These are phyloP conservation scores for Penstemon eatonii DNA, from an alignment of 257 asterid genomes.

Conservation along the genomic window DNA sequence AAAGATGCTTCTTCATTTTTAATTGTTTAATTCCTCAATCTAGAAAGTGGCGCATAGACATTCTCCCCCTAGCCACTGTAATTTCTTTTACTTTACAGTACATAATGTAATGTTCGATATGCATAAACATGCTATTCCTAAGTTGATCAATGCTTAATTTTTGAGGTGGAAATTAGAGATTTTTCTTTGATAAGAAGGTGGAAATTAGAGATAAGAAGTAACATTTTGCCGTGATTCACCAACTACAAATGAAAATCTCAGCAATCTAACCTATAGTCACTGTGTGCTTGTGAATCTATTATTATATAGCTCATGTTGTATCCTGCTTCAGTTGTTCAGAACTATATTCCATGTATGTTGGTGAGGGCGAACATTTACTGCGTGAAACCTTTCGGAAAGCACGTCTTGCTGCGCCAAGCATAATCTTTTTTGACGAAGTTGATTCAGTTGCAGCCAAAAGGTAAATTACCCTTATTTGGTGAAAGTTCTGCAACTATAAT, in stretches of 20 bases:
- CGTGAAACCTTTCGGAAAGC: conserved; percentile 90
- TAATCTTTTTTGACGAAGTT: conserved; percentile 91
- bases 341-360: conserved; percentile 87
- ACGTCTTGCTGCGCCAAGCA: conserved; percentile 96
- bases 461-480: conserved; percentile 33
- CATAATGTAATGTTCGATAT: not conserved
- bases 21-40: not conserved
- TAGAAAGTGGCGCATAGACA: not conserved
- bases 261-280: not conserved
- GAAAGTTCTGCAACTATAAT: not conserved
- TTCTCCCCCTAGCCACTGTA: conserved; percentile 6
- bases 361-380: conserved; percentile 94
- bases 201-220: not conserved
- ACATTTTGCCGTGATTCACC: not conserved
- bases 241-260: not conserved
- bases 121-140: not conserved
- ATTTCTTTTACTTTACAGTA: not conserved
- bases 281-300: conserved; percentile 13
- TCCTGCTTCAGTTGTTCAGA: conserved; percentile 80
- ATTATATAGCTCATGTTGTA: conserved; percentile 28
- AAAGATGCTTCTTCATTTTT: not conserved
- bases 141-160: conserved; percentile 3
- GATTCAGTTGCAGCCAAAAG: conserved; percentile 89
- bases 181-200: not conserved
- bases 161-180: not conserved